These are phyloP conservation scores for Ceratocystis destructans DNA, from an alignment of 2,329 filamentous ascomycete genomes.

Conservation along the genomic window DNA sequence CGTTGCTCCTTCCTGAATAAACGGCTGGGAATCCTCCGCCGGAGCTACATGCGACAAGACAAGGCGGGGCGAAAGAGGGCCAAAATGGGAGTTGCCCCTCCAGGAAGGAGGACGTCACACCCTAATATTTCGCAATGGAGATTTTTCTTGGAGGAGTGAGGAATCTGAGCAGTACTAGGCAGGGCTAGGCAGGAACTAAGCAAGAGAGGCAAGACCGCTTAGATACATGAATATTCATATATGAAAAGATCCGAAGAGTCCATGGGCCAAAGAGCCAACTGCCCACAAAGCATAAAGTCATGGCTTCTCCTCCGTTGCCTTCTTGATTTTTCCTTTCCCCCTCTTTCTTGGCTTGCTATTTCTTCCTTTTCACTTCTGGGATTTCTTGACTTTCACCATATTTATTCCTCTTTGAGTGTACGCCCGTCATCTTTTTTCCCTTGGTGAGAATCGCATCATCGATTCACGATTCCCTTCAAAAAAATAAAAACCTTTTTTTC, in stretches of 20 bases:
- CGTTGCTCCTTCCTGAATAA: conserved; percentile 1
- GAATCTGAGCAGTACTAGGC: background rate
- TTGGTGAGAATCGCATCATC: background rate
- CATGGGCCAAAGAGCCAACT: background rate
- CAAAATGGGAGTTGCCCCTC: conserved; percentile 2
- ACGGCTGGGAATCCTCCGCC: conserved; percentile 2
- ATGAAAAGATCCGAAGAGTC: background rate
- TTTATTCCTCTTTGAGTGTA: background rate
- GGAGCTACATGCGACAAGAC: conserved; percentile 5
- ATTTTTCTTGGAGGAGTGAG: background rate
- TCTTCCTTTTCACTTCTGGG: background rate
- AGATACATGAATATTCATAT: conserved; percentile 7
- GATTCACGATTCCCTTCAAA: background rate
- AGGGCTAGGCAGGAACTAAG: too few species aligned
- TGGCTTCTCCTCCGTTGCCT: conserved; percentile 2
- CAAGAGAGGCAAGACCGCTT: background rate
- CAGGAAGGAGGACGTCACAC: conserved; percentile 7
- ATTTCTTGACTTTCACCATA: background rate
- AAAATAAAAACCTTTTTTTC: background rate
- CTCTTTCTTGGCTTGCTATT: background rate
- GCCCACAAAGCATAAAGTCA: conserved; percentile 7
- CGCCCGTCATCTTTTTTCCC: background rate
- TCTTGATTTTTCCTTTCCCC: background rate
- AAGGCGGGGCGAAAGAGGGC: too few species aligned
- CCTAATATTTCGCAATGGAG: background rate